Evolutionary conservation across 2,329 filamentous ascomycete species (phyloP), one percentile per base, ranked within the genome.

Genomic region (Pseudogymnoascus sp.): DNA sequence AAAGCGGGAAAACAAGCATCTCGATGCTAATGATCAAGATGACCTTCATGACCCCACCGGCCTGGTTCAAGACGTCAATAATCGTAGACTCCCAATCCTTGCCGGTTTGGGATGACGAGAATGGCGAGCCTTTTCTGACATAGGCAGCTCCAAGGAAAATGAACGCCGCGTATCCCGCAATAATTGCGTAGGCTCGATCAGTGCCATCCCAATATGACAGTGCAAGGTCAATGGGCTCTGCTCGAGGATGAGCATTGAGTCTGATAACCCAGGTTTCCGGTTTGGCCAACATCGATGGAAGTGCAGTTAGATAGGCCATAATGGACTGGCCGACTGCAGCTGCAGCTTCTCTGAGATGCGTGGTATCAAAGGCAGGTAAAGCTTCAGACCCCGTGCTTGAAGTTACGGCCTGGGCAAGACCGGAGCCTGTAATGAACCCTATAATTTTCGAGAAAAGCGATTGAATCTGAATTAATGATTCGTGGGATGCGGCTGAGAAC

Each of bases 11-110:
- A 6, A 93, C 87, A 37, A 99, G 87, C 95, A 99, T 99, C 78
- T 99, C 95, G 71, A 99, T 99, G 68, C 93, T 95, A 69, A 99
- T 99, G 71, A 99, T 98, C 66, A 98, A 79, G 61, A 99, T 96
- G 21, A 99, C 95, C 76, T 99, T 99, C 81, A 97, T 87, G 8
- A 99, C 93, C 13, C 96, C 95, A 45, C 95, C 96, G 60, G 95
- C 95, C 80, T 99, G 96, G 67, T 92, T 88, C 21, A 99, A 81
- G 1, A 88, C 83, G 67, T 98, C 93, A 23, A 93, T 88, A 45
- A 97, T 76, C 6, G 87, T 83, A 23, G 88, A 89, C 74, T 98
- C 93, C 81, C 83, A 85, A 34, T 85, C 83, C 65, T 85, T 83
- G 61, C 83, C 79, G 1, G 82, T 76, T 64, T 79, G 79, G 3